These are phyloP conservation scores for Funneliformis geosporum DNA, from an alignment of 192 early-diverging fungal genomes.

Conservation along the genomic window DNA sequence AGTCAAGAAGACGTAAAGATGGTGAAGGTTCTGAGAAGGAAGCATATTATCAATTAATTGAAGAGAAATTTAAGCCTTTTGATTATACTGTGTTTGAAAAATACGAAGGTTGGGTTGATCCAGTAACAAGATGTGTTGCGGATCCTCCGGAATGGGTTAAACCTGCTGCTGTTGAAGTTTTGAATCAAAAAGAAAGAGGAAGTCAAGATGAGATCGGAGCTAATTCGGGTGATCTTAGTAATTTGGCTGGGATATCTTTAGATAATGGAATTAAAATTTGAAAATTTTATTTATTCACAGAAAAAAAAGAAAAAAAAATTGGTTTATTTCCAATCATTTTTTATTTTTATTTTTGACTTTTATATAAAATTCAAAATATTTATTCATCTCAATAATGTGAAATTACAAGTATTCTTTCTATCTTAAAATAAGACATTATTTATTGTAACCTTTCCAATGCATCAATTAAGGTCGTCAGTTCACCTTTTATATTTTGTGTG, in stretches of 20 bases:
- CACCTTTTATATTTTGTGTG: slow-evolving; percentile 74
- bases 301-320: background rate
- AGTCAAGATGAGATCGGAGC: slow-evolving; percentile 21
- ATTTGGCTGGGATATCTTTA: slow-evolving; percentile 12
- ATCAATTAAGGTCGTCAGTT: slow-evolving; percentile 72
- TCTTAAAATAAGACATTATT: background rate
- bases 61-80: slow-evolving; percentile 73
- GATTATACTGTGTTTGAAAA: slow-evolving; percentile 82
- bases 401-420: background rate
- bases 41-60: slow-evolving; percentile 54
- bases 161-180: slow-evolving; percentile 31
- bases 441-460: slow-evolving; percentile 63
- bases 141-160: slow-evolving; percentile 72
- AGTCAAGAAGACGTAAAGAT: slow-evolving; percentile 46
- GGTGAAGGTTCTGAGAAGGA: slow-evolving; percentile 45
- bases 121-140: slow-evolving; percentile 56
- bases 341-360: background rate
- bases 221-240: slow-evolving; percentile 1
- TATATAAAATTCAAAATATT: background rate
- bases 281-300: background rate
- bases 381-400: background rate
- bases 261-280: slow-evolving; percentile 18
- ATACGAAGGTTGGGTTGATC: slow-evolving; percentile 68
- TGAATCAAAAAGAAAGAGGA: slow-evolving; percentile 26
- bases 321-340: background rate